Evolutionary conservation across 345 rosid species (phyloP).

Genomic region (Lepidium africanum): DNA sequence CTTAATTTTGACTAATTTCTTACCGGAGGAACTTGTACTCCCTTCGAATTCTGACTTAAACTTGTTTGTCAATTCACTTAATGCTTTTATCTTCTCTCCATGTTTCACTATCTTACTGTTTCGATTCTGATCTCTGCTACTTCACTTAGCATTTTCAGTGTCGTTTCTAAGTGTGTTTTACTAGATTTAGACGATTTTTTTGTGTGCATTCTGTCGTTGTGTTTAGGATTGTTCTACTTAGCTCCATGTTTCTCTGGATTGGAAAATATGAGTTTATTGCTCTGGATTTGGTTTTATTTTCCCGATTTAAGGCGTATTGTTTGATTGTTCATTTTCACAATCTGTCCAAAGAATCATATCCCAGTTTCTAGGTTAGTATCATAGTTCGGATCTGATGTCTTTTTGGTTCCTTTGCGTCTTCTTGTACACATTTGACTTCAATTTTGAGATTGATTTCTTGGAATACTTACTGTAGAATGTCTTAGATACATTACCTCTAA

Average conservation of each 20-base stretch:
- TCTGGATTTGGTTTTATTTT: neutral
- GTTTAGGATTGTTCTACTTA: neutral
- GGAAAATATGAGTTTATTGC: neutral
- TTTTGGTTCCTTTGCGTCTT: neutral
- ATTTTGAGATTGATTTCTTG: neutral
- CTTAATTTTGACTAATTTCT: slow-evolving; percentile 3
- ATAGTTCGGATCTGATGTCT: slow-evolving; percentile 14
- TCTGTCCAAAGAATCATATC: neutral
- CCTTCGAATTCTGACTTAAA: slow-evolving; percentile 7
- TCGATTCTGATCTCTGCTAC: slow-evolving; percentile 17
- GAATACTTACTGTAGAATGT: neutral
- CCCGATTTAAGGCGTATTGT: neutral
- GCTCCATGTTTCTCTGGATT: slow-evolving; percentile 4
- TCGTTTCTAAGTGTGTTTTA: slow-evolving; percentile 10
- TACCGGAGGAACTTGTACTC: neutral
- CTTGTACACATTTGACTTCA: neutral
- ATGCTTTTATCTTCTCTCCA: neutral
- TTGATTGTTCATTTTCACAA: slow-evolving; percentile 3
- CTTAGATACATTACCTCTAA: neutral
- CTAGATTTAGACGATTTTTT: neutral
- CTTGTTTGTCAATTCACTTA: neutral
- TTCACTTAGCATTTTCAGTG: neutral
- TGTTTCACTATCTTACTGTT: neutral
- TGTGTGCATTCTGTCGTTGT: neutral
- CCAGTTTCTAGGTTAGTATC: neutral